A percentile compares a stretch with the other conserved stretches of the same genome.
Evolutionary conservation across 2,329 filamentous ascomycete genomes (phyloP).

Genomic region (Thelonectria olida): DNA sequence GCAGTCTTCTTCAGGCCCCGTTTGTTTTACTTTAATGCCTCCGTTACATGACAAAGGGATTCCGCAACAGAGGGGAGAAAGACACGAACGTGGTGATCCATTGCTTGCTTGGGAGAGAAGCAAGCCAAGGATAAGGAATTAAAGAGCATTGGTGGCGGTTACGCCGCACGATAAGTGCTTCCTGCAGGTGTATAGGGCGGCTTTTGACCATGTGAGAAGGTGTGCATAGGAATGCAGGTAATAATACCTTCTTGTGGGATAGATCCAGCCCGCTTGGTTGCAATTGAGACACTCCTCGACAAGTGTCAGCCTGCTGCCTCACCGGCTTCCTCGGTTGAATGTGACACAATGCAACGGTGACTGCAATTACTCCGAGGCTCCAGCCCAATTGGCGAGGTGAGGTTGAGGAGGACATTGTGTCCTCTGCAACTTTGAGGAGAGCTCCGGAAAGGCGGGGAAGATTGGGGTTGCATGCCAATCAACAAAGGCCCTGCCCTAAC

Average conservation of each 20-base stretch:
- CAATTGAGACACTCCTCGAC: slow-evolving; percentile 4
- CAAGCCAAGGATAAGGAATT: not conserved
- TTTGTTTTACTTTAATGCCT: not conserved
- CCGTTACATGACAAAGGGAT: slow-evolving; percentile 12
- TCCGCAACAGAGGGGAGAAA: not conserved
- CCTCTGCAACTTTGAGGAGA: not conserved
- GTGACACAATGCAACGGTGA: slow-evolving; percentile 2
- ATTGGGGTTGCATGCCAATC: slow-evolving; percentile 1
- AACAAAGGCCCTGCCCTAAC: not conserved
- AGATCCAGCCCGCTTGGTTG: not conserved
- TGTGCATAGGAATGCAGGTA: slow-evolving; percentile 1
- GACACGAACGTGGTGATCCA: not conserved
- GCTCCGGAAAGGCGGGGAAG: slow-evolving; percentile 13
- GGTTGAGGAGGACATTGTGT: not conserved
- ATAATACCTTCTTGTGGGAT: slow-evolving; percentile 1
- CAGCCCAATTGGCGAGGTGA: not conserved
- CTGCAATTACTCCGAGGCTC: not conserved
- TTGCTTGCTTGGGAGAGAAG: not conserved
- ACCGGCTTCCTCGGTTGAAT: not conserved
- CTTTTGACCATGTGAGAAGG: slow-evolving; percentile 2
- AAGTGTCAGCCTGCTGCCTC: not conserved
- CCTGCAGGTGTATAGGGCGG: slow-evolving; percentile 7
- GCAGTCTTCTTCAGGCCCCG: not conserved
- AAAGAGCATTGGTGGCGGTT: slow-evolving; percentile 13
- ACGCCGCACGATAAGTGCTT: slow-evolving; percentile 12